Base-by-base conservation (phyloP, 352 stramenopile genomes). In the Phytophthora constricta region DNA sequence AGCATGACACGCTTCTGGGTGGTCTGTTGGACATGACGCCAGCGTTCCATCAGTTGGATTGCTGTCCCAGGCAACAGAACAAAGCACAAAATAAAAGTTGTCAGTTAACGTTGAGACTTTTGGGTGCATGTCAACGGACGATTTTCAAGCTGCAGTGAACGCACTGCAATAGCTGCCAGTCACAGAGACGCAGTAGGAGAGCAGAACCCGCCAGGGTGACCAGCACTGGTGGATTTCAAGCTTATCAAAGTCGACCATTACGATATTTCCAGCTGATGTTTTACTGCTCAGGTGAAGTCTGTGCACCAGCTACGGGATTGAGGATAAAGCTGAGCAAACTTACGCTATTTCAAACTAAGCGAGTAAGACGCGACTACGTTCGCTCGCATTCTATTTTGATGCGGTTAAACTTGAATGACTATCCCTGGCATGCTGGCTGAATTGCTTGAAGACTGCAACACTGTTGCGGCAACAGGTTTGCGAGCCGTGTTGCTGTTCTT, bases 31-130 rank as follows among this genome's bases (percentile, higher is more conserved):
- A 70, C 51, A 3, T 66, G 9, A 19, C 74, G 77, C 77, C 77
- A 86, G 53, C 80, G 70, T 52, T 86, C 74, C 77, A 86, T 86
- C 27, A 86, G 56, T 63, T 86, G 77, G 39, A 86, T 84, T 3
- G 75, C 77, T 86, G 49, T 13, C 16, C 42, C 16, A 7, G 37
- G 34, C 17, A 50, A 13, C 4, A 26, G 31, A 23, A 57, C 20
- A 20, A n/a, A 22, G 5, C 20, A 16, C 9, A 42, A 42, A 19
- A 10, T 4, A 42, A 23, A 47, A 4, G 17, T 16, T 26, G 11
- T 37, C 37, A 59, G 45, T 51, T 34, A 33, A 33, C 17, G 8
- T 23, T 47, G 13, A 47, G 39, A 43, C 34, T 42, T 31, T 7
- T 3, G n/a, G 39, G 19, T 31, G 28, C 7, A 23, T n/a, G n/a